Percentiles rank a stretch among this genome's conserved stretches.
These are phyloP conservation scores for Usnea hakonensis DNA, from an alignment of 495 filamentous ascomycete species.

Conservation along the genomic window DNA sequence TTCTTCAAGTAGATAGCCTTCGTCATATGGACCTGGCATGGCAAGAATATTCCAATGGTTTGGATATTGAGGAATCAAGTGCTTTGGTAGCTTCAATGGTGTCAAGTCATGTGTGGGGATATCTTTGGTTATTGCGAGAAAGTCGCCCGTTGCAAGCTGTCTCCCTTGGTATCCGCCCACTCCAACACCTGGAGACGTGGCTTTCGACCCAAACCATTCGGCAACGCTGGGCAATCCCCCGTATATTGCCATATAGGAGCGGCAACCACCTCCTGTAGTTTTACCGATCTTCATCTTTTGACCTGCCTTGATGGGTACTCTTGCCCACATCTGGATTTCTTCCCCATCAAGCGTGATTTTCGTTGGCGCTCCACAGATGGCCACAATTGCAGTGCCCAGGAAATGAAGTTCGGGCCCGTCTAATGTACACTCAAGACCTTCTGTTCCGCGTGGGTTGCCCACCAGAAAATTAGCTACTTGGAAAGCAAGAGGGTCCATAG, in stretches of 20 bases:
- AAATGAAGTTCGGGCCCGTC: slow-evolving; percentile 52
- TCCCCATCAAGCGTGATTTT: slow-evolving; percentile 39
- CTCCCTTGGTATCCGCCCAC: slow-evolving; percentile 56
- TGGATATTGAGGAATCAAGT: slow-evolving; percentile 38
- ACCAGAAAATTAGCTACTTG: slow-evolving; percentile 52
- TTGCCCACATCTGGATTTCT: slow-evolving; percentile 47
- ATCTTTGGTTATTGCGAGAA: slow-evolving; percentile 34
- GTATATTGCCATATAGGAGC: slow-evolving; percentile 50
- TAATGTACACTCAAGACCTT: slow-evolving; percentile 53
- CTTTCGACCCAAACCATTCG: slow-evolving; percentile 51
- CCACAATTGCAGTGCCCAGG: slow-evolving; percentile 38
- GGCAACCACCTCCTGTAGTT: slow-evolving; percentile 42
- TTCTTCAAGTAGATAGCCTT: slow-evolving; percentile 43
- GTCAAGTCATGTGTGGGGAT: slow-evolving; percentile 24
- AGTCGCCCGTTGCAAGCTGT: slow-evolving; percentile 44
- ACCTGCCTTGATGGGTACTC: slow-evolving; percentile 40
- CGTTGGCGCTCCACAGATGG: slow-evolving; percentile 49
- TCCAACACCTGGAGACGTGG: slow-evolving; percentile 46
- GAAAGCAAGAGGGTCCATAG: slow-evolving; percentile 48
- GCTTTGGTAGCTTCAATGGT: slow-evolving; percentile 31
- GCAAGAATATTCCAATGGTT: slow-evolving; percentile 42
- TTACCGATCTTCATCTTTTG: slow-evolving; percentile 50
- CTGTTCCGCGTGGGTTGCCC: slow-evolving; percentile 44
- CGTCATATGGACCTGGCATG: slow-evolving; percentile 52
- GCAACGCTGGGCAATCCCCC: slow-evolving; percentile 51